Base-by-base conservation (phyloP, 345 rosid species). In the Cardamine chenopodiifolia region DNA sequence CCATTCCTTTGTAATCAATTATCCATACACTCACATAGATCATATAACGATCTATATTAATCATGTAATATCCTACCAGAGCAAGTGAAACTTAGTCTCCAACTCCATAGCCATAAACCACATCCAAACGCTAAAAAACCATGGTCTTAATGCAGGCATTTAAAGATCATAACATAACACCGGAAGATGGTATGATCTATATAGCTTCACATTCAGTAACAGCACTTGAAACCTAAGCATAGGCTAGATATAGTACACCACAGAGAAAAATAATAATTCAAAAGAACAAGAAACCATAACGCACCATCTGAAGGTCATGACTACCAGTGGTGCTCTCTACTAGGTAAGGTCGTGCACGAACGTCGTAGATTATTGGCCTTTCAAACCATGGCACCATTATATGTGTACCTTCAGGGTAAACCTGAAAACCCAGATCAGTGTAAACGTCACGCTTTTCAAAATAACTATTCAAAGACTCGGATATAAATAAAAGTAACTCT, bases 271-370 rank as follows among this genome's bases (percentile, higher is more conserved):
- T 4, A 25, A 5, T 4, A 8, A 64, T 26, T 29, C 45, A 72
- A 57, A 62, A 62, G 71, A 14, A 45, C 2, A 55, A 42, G 56
- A 37, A 35, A 18, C 11, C 25, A 39, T 8, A 58, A 75, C 48
- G 40, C 82, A 92, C 97, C 96, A 86, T 92, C 84, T 92, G 99
- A 52, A 95, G 99, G 76, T 95, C 99, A 59, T 89, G 97, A 70
- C 97, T 95, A 28, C 99, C 99, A 3, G 97, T 88, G 44, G 91
- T 87, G 78, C 97, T 92, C 85, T 95, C 97, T 1, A 92, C 95
- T 12, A 86, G 78, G 58, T 92, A 87, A 65, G 99, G 97, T 75
- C 97, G 86, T 22, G 99, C 97, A 68, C 97, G 92, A 13, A 94
- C 92, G 73, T 95, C 99, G 57, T 92, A 95, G 76, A 95, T 94